A percentile compares a stretch with the other conserved stretches of the same genome.
Conservation (phyloP, 352 stramenopile species). For the Phytophthora citricola region DNA sequence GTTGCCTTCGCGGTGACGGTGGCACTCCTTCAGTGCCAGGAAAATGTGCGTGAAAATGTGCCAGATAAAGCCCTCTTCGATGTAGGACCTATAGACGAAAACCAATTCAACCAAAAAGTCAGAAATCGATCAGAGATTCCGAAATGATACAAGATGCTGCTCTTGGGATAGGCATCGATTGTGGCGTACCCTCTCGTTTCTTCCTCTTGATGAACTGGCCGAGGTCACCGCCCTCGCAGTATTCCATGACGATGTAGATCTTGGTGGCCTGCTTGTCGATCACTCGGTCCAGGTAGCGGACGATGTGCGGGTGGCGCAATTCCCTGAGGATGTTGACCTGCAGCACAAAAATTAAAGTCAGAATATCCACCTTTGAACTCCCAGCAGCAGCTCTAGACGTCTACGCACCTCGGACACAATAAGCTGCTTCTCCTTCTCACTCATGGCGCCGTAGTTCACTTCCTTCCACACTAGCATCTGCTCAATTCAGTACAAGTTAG, state of each 20-base stretch:
- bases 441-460: conserved; percentile 93
- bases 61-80: conserved; percentile 95
- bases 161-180: conserved; percentile 8
- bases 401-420: conserved; percentile 91
- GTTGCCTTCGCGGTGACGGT: conserved; percentile 88
- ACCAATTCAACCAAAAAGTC: conserved; percentile 7
- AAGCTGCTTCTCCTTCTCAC: conserved; percentile 94
- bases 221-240: conserved; percentile 91
- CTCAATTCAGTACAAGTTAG: conserved; percentile 6
- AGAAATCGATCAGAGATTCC: conserved; percentile 3
- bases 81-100: conserved; percentile 66
- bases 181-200: conserved; percentile 78
- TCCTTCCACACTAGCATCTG: conserved; percentile 94
- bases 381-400: neutral
- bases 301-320: conserved; percentile 93
- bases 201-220: conserved; percentile 92
- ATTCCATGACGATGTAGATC: conserved; percentile 97
- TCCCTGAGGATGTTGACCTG: conserved; percentile 95
- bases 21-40: conserved; percentile 91
- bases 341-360: neutral
- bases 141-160: conserved; percentile 18
- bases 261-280: conserved; percentile 93
- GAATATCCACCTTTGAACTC: neutral
- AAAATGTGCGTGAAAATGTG: conserved; percentile 94
- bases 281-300: conserved; percentile 94